Evolutionary conservation across 768 basidiomycete species (phyloP), one percentile per base, ranked within the genome.

Genomic region (Tricholomella constricta): DNA sequence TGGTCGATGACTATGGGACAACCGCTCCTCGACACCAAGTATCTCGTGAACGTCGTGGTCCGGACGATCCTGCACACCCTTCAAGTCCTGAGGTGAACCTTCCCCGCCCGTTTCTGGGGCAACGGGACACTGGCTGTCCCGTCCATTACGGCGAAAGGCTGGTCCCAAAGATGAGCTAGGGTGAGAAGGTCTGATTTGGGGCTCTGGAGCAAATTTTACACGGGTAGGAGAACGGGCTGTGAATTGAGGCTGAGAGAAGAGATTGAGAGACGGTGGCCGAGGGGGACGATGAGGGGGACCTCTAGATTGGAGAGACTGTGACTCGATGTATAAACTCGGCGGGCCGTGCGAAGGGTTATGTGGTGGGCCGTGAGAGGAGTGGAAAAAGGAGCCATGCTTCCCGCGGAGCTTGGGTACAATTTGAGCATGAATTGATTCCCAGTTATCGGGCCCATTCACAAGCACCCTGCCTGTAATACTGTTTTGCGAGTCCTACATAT

Each of bases 261-360:
- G 51, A 47, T 67, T 51, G 4, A 67, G 60, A 45, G 65, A 65
- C 9, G 71, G 70, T 32, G 68, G 70, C 22, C 66, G 65, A 50
- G 66, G 65, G 11, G 69, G 65, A 34, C 66, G 66, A 54, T 31
- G 55, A 34, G 65, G 55, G 19, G 48, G 17, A 11, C 29, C 11
- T 17, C 19, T 48, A 12, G 17, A 17, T 20, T 40, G 38, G 23
- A 48, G 36, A 41, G 48, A 19, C n/a, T 27, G 42, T 6, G 26
- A 23, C 12, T 41, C 35, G 25, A 34, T 15, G 27, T 47, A 57
- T 19, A 63, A 25, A 52, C 54, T 59, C 17, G 66, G 58, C 35
- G 65, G 63, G 8, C 57, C 59, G 45, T 65, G 66, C 14, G 58
- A 61, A 40, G 46, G 23, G 41, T 67, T 64, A 29, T 55, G 51